Base-by-base conservation (phyloP, 371 early-diverging fungal species). In the Mucor sp. region DNA sequence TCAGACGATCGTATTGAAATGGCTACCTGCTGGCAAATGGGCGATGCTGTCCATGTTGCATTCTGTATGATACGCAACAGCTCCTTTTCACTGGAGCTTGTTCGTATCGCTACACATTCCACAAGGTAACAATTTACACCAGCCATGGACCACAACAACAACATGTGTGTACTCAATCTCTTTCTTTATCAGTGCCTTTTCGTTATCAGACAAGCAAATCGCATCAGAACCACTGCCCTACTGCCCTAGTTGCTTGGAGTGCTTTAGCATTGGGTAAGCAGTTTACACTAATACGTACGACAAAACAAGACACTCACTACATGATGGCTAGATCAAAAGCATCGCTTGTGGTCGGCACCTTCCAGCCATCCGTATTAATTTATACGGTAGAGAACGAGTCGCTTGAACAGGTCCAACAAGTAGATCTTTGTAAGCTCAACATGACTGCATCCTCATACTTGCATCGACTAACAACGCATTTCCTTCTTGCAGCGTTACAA, bases 351-450 rank as follows among this genome's bases (percentile, higher is more conserved):
- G 21, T 72, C 17, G 72, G 75, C 12, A 61, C 75, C 6, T 75
- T 63, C 48, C 43, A 63, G 1, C 37, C 66, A 11, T 58, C 63
- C 12, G 6, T 72, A 17, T 9, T 65, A 0, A 43, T 75, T 19
- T 75, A 58, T n/a, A 27, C 25, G 0, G 28, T 71, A 8, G 23
- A 75, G 19, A 25, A 57, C 23, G 17, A 44, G 3, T 21, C 17
- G 44, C 41, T 75, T 33, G 23, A 58, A 8, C 7, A 32, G 6
- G 33, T 48, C 3, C 69, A 75, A 48, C 37, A 61, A 19, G n/a
- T 68, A 19, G 64, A 68, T 37, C 32, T 72, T 53, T 50, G 75
- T 69, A 69, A 62, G 23, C n/a, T n/a, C n/a, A n/a, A n/a, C 19
- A 47, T 47, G 4, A 41, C 32, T 32, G 32, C 32, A 41, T 15